Evolutionary conservation across 352 stramenopile species (phyloP).

Genomic region (Saprolegnia diclina): DNA sequence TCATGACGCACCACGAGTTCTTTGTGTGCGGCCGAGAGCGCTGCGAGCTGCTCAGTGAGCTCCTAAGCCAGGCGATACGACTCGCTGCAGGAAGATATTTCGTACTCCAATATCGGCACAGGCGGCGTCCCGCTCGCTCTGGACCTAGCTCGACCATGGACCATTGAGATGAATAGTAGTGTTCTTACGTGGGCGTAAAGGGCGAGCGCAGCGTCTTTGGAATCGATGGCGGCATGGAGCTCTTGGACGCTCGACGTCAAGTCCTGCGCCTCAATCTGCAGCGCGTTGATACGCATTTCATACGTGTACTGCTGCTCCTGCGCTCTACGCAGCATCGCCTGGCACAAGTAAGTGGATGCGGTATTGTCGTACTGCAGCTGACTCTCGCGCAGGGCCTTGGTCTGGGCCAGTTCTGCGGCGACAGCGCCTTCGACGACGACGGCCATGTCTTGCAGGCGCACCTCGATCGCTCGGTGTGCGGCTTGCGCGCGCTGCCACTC

Average conservation of each 20-base stretch:
- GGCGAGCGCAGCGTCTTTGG: not conserved
- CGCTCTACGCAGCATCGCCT: not conserved
- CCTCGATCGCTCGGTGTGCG: too few species aligned
- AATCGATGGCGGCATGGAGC: not conserved
- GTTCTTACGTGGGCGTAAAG: not conserved
- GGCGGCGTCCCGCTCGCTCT: not conserved
- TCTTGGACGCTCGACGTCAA: not conserved
- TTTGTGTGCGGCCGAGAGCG: not conserved
- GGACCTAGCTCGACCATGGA: not conserved
- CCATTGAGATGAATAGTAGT: not conserved
- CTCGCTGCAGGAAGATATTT: too few species aligned
- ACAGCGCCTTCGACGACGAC: conserved; percentile 5
- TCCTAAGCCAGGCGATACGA: not conserved
- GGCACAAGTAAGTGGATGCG: not conserved
- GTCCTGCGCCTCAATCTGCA: conserved; percentile 1
- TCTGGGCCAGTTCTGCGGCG: conserved; percentile 3
- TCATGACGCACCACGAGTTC: not conserved
- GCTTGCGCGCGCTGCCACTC: not conserved
- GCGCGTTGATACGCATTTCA: not conserved
- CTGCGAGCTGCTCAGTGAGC: not conserved
- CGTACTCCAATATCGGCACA: not conserved
- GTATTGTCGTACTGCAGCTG: conserved; percentile 9
- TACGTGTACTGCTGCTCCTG: conserved; percentile 15
- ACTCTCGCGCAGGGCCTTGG: not conserved
- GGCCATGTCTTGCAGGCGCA: conserved; percentile 10